Evolutionary conservation across 73 alveolate genomes (phyloP), one percentile per base, ranked within the genome.

Genomic region (Paramecium caudatum): DNA sequence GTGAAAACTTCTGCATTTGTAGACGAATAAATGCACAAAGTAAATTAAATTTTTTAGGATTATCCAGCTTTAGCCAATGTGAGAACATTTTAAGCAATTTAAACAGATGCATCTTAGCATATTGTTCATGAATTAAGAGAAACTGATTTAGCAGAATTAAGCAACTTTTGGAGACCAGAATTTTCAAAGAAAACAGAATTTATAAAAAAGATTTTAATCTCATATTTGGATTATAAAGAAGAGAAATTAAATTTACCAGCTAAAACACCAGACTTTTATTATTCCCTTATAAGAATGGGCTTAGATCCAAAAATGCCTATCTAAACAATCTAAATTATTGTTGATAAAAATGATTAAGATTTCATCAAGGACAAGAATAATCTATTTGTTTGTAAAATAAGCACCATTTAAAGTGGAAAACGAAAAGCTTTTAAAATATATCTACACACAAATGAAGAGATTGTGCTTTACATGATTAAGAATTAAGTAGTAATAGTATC

Each of bases 81-180:
- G 16, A 74, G 88, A 15, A 74, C 69, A 27, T 74, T 27, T 39
- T 39, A 74, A 74, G 47, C 45, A 23, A 74, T 74, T 41, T 15
- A 74, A 74, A 74, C 65, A 27, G 88, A 74, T 74, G 68, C 65
- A 3, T 74, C 88, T 7, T 19, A 37, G 16, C 41, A 41, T 2
- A 74, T 74, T 10, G 47, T 74, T 0, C 21, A 16, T 19, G 62
- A 74, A 41, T 43, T 74, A 17, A 2, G 43, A 21, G 21, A 74
- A 17, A 21, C 16, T 36, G 36, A 39, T 74, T 21, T 74, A 74
- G 55, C 16, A 8, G 88, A 74, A 74, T 19, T 21, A 37, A 25
- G 50, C 32, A 37, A 74, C 43, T 74, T 74, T 43, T 74, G 88
- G 88, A 74, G 88, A 74, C 65, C 65, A 74, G 88, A 74, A 39